Conservation (phyloP, 352 stramenopile genomes). For the Globisporangium uncinulatum region DNA sequence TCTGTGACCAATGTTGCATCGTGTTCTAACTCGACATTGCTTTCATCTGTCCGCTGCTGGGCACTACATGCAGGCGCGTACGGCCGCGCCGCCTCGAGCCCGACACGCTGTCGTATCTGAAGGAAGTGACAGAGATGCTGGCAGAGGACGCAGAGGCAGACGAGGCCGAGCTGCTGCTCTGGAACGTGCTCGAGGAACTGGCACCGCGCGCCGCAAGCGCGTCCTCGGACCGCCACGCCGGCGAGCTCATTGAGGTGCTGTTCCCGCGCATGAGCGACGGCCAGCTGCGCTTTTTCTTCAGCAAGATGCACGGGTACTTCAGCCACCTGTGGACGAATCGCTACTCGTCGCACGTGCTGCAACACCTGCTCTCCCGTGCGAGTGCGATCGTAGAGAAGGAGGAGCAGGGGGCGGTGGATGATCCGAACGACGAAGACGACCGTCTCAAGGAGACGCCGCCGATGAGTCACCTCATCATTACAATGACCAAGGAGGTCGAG, state of each 20-base stretch:
- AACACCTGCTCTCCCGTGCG: constrained; percentile 60
- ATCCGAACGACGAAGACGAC: constrained; percentile 46
- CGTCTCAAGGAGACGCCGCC: constrained; percentile 48
- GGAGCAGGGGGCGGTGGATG: constrained; percentile 20
- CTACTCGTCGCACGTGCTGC: constrained; percentile 83
- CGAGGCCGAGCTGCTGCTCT: constrained; percentile 55
- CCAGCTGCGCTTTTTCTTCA: constrained; percentile 68
- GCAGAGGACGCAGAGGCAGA: constrained; percentile 52
- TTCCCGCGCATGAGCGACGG: constrained; percentile 64
- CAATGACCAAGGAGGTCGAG: constrained; percentile 71
- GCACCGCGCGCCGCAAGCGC: constrained; percentile 67
- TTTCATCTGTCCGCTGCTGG: not conserved
- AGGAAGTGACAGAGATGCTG: constrained; percentile 79
- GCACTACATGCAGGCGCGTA: constrained; percentile 32
- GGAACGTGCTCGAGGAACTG: constrained; percentile 79
- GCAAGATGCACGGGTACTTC: constrained; percentile 77
- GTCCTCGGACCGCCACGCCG: constrained; percentile 67
- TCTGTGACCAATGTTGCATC: not conserved
- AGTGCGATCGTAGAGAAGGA: constrained; percentile 48
- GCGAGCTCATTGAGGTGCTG: constrained; percentile 63
- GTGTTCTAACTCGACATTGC: not conserved
- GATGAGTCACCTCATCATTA: constrained; percentile 69
- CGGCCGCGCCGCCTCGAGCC: constrained; percentile 69
- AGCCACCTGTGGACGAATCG: constrained; percentile 84
- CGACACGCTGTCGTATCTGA: constrained; percentile 76